Evolutionary conservation across 2,329 filamentous ascomycete species (phyloP).

Genomic region (Teratosphaeria gauchensis): DNA sequence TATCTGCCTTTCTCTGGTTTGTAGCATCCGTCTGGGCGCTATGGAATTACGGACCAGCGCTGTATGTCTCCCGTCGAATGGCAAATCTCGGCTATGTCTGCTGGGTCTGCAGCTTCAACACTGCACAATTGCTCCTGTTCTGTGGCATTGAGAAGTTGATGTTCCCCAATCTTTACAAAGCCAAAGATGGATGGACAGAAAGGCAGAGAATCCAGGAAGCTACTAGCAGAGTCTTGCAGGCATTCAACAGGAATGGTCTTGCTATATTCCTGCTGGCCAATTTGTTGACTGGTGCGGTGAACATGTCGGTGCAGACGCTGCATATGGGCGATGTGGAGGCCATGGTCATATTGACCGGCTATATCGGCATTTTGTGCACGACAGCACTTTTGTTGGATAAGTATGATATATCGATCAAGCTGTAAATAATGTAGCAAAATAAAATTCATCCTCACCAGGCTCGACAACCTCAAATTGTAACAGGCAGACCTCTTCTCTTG

Average conservation of each 20-base stretch:
- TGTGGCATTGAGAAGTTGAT: constrained; percentile 67
- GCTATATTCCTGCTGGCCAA: constrained; percentile 81
- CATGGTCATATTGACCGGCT: constrained; percentile 66
- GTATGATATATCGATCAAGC: constrained; percentile 60
- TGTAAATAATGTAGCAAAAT: constrained; percentile 34
- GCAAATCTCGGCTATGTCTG: constrained; percentile 90
- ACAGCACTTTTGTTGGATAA: constrained; percentile 59
- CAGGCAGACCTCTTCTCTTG: no score
- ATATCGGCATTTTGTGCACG: constrained; percentile 57
- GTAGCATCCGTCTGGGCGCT: constrained; percentile 62
- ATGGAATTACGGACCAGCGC: constrained; percentile 58
- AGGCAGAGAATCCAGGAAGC: constrained; percentile 54
- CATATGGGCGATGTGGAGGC: constrained; percentile 55
- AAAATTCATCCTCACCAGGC: no score
- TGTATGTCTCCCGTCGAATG: constrained; percentile 75
- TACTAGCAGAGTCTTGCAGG: constrained; percentile 70
- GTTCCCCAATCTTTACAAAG: constrained; percentile 63
- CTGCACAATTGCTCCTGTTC: constrained; percentile 68
- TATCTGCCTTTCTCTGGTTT: constrained; percentile 59
- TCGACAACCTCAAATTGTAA: no score
- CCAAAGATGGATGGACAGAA: constrained; percentile 46
- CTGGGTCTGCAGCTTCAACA: constrained; percentile 90
- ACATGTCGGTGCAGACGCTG: constrained; percentile 76
- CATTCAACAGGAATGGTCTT: constrained; percentile 83
- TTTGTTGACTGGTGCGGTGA: constrained; percentile 77